Percentiles rank a stretch among this genome's conserved stretches.
These are phyloP conservation scores for Candida succiphila DNA, from an alignment of 805 yeast species.

Conservation along the genomic window DNA sequence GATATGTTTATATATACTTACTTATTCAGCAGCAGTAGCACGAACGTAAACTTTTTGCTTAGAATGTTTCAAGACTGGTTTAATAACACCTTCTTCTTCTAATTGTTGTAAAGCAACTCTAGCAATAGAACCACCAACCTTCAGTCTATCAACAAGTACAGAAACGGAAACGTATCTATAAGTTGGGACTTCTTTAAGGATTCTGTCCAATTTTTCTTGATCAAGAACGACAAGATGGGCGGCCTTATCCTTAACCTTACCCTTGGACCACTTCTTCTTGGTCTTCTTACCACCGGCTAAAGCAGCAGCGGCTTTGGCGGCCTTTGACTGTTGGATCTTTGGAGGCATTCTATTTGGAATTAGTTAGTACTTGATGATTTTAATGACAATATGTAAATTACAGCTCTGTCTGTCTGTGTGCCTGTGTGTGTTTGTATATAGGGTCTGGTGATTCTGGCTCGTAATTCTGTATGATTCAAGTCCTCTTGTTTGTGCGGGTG, in stretches of 20 bases:
- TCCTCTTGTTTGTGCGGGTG: no score
- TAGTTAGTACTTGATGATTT: constrained; percentile 9
- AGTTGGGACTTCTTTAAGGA: constrained; percentile 98
- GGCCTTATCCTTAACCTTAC: constrained; percentile 99
- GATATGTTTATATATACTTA: no score
- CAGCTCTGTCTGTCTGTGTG: no score
- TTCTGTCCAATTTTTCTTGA: constrained; percentile 98
- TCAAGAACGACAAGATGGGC: constrained; percentile 95
- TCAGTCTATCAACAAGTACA: constrained; percentile 97
- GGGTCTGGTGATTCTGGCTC: no score
- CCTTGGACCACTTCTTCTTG: constrained; percentile 99
- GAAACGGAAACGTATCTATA: constrained; percentile 98
- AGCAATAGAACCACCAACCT: constrained; percentile 98
- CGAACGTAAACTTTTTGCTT: constrained; percentile 93
- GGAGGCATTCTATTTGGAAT: constrained; percentile 73
- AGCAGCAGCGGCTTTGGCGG: constrained; percentile 99
- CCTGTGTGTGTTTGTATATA: no score
- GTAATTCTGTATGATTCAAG: no score
- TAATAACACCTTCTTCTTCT: constrained; percentile 90
- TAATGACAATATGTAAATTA: no score
- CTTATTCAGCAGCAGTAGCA: constrained; percentile 60
- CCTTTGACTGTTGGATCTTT: constrained; percentile 97
- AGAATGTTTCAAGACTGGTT: constrained; percentile 90
- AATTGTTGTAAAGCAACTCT: constrained; percentile 96
- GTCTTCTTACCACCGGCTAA: constrained; percentile 99